Base-by-base conservation (phyloP, 352 stramenopile species). In the Pythium biforme region DNA sequence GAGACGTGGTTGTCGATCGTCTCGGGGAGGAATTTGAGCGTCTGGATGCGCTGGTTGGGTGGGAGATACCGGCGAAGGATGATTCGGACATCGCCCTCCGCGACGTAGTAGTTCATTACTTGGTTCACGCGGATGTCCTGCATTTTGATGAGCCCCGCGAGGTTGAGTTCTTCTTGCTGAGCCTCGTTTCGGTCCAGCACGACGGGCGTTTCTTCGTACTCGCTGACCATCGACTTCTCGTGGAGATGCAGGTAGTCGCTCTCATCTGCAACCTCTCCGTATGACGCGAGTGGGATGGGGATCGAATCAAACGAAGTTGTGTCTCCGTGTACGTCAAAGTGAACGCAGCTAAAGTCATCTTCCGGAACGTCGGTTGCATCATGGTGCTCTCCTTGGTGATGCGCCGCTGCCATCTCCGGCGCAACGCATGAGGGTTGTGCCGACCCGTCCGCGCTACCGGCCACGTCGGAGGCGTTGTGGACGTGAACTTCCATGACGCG, bases 401-500 rank as follows among this genome's bases (percentile, higher is more conserved):
- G 34, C 3, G 26, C 12, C 2, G 33, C 17, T 19, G 40, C 9
- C 8, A n/a, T n/a, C n/a, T n/a, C n/a, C n/a, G n/a, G n/a, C n/a
- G 52, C 31, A 3, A 40, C 11, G 2, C n/a, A 20, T 6, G 29
- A n/a, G 6, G 10, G 22, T 11, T 37, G 59, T 11, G 49, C 5
- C 4, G 34, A 22, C 8, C 23, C 40, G 6, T 55, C 37, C 5
- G 64, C 41, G 27, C n/a, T 39, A 46, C 22, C 26, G 17, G 46
- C 25, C 40, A 23, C 23, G 47, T 92, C 79, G 23, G 76, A 75
- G 6, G 67, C 69, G 57, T 70, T 86, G 17, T 68, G 68, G 3
- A 92, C 83, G 27, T 89, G 79, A 48, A 93, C 87, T 74, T 95
- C 82, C 76, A 95, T 86, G 15, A 93, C 83, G 43, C 83, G 77